Evolutionary conservation across 2,329 filamentous ascomycete genomes (phyloP).

Genomic region (Botrytis cinerea): DNA sequence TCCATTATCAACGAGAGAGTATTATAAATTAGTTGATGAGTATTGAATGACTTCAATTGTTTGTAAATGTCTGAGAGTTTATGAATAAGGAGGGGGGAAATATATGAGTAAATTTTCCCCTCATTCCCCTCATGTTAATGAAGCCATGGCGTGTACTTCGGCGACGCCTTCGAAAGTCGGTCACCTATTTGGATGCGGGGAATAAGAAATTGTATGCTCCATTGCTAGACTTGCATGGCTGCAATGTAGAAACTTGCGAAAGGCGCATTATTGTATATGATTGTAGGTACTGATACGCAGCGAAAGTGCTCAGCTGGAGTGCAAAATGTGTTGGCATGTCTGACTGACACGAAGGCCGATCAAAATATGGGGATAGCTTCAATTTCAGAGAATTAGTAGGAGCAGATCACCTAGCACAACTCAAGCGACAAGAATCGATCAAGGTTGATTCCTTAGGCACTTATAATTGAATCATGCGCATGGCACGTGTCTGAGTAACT

Average conservation of each 20-base stretch:
- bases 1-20: background rate
- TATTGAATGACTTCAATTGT: background rate
- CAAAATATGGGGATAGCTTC: slow-evolving; percentile 6
- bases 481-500: background rate
- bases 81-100: background rate
- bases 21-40: background rate
- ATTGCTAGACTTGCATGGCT: slow-evolving; percentile 11
- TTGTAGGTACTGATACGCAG: background rate
- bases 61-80: background rate
- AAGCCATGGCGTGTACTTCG: background rate
- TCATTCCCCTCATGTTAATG: slow-evolving; percentile 8
- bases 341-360: background rate
- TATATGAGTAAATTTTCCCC: background rate
- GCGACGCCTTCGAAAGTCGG: background rate
- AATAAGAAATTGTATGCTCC: background rate
- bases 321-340: background rate
- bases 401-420: background rate
- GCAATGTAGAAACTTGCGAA: background rate
- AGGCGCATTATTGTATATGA: background rate
- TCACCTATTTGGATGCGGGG: background rate
- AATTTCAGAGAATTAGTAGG: background rate
- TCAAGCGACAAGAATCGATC: background rate
- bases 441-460: background rate
- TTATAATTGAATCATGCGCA: background rate
- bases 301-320: too few species aligned